Base-by-base conservation (phyloP, 2,329 filamentous ascomycete genomes). In the Aspergillus ustus region DNA sequence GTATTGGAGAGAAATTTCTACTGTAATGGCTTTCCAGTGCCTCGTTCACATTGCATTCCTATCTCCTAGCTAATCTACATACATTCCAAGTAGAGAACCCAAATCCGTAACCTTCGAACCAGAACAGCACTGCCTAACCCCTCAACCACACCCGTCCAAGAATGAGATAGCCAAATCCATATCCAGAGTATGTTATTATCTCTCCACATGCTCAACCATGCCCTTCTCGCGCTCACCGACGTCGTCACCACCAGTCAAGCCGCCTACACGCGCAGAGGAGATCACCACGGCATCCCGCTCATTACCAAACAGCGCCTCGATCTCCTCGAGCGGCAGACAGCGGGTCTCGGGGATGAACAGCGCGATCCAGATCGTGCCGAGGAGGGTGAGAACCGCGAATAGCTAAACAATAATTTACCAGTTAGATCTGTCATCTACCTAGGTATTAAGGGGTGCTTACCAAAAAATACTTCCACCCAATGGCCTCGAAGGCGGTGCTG, bases 381-480 rank as follows among this genome's bases (percentile, higher is more conserved):
- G 19, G 28, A 51, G 29, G 7, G 13, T 51, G 13, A 51, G 22
- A 25, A 51, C 25, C 11, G 48, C 48, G 19, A 51, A 51, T 13
- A 51, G 22, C 48, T 51, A n/a, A 2, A 37, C 31, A 11, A n/a
- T n/a, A n/a, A 3, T 25, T 2, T 25, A 25, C 6, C 15, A 2
- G 11, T 40, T 40, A 40, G 34, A 40, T 5, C 31, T 34, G 31
- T 2, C 8, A n/a, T n/a, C n/a, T n/a, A n/a, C 13, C 2, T 34
- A 37, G 15, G n/a, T n/a, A n/a, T n/a, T n/a, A 37, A 37, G 31
- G 31, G 7, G 31, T 31, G 31, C 9, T 15, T 34, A 51, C 48
- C 15, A 51, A 25, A n/a, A 51, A 51, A n/a, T 17, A 51, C 48
- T 51, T 51, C 48, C 48, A 51, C 28, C 48, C 48, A 51, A 51